phyloP scores from a whole-genome alignment of 352 stramenopile species.

The Pythium periplocum region DNA sequence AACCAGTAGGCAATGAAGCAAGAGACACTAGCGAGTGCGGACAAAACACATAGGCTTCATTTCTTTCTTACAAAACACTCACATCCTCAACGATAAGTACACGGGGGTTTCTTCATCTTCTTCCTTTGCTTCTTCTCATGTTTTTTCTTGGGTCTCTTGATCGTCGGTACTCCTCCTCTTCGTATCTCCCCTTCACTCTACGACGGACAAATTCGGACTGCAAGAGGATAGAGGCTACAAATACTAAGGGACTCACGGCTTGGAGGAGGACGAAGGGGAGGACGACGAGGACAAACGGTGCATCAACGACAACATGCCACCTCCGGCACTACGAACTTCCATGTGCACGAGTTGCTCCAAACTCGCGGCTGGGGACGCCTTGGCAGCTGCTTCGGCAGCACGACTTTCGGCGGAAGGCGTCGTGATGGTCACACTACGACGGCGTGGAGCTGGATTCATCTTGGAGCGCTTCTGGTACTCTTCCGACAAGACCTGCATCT shows the following conservation, averaged over 20 bases:
- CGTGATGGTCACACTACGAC: slow-evolving; percentile 76
- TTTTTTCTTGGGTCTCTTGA: too few species aligned
- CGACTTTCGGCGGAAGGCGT: slow-evolving; percentile 35
- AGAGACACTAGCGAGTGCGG: too few species aligned
- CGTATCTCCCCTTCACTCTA: too few species aligned
- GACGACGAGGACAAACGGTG: slow-evolving; percentile 36
- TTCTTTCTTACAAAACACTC: too few species aligned
- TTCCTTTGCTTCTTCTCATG: too few species aligned
- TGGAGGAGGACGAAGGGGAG: slow-evolving; percentile 5
- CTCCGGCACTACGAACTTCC: slow-evolving; percentile 67
- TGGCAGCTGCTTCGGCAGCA: slow-evolving; percentile 16
- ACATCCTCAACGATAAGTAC: too few species aligned
- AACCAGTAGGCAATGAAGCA: too few species aligned
- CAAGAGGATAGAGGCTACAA: not conserved
- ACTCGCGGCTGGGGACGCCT: slow-evolving; percentile 61
- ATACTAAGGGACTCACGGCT: not conserved
- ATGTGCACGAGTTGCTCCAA: slow-evolving; percentile 83
- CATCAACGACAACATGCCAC: slow-evolving; percentile 35
- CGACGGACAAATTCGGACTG: not conserved
- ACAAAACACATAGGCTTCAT: too few species aligned
- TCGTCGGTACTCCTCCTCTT: too few species aligned
- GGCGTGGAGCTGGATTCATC: slow-evolving; percentile 58
- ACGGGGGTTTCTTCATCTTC: too few species aligned
- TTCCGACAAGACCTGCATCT: slow-evolving; percentile 85
- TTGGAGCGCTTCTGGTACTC: slow-evolving; percentile 85